phyloP scores from a whole-genome alignment of 1,139 yeast genomes.

The Scheffersomyces insectosa region DNA sequence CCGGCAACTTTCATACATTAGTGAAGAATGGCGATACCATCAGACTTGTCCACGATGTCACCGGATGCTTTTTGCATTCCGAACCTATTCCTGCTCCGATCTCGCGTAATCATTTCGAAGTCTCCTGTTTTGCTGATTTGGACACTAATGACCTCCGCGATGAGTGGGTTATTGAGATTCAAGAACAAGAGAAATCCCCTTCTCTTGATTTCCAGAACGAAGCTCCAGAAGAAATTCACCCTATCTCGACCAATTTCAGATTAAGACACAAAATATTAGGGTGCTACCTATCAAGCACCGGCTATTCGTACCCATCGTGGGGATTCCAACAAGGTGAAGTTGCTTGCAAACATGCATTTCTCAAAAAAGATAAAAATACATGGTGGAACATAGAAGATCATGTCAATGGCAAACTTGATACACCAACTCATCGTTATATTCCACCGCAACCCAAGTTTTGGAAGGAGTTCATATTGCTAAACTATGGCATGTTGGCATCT shows the following conservation, averaged over 20 bases:
- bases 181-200: constrained; percentile 56
- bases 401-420: constrained; percentile 42
- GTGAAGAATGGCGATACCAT: constrained; percentile 54
- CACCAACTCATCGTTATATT: constrained; percentile 40
- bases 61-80: constrained; percentile 61
- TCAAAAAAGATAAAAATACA: constrained; percentile 59
- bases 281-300: constrained; percentile 75
- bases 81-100: constrained; percentile 60
- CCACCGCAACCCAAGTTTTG: constrained; percentile 72
- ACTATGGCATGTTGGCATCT: constrained; percentile 78
- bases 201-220: constrained; percentile 47
- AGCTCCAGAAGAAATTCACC: constrained; percentile 50
- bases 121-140: constrained; percentile 65
- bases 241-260: constrained; percentile 69
- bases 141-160: constrained; percentile 60
- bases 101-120: constrained; percentile 56
- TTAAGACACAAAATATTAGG: constrained; percentile 62
- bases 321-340: constrained; percentile 83
- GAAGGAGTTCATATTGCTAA: constrained; percentile 67
- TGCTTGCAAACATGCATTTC: constrained; percentile 57
- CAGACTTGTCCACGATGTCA: constrained; percentile 54
- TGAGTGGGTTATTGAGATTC: constrained; percentile 72
- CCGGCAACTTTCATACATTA: constrained; percentile 22
- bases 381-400: constrained; percentile 85
- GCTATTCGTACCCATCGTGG: constrained; percentile 73